These are phyloP conservation scores for Blastomyces parvus DNA, from an alignment of 2,329 filamentous ascomycete genomes.

Conservation along the genomic window DNA sequence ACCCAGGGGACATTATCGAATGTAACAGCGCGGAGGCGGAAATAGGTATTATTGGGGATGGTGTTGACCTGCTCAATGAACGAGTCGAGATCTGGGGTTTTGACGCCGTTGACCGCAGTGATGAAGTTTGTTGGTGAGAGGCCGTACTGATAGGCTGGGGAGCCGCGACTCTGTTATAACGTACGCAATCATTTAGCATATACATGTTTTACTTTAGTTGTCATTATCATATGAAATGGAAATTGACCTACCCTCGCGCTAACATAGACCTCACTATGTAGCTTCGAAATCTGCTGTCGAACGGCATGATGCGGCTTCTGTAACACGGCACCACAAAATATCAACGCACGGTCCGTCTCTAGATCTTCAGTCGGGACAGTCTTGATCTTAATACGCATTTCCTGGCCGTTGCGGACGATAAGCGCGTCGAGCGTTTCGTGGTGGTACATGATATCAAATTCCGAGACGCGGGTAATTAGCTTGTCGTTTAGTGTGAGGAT, in stretches of 20 bases:
- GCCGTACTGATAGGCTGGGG: slow-evolving; percentile 79
- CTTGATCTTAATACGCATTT: slow-evolving; percentile 65
- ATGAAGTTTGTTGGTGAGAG: slow-evolving; percentile 96
- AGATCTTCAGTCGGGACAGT: slow-evolving; percentile 84
- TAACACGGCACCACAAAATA: slow-evolving; percentile 89
- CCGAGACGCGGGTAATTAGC: slow-evolving; percentile 83
- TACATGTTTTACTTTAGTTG: not conserved
- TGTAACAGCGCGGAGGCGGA: slow-evolving; percentile 91
- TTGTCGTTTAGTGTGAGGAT: slow-evolving; percentile 84
- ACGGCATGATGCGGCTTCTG: slow-evolving; percentile 94
- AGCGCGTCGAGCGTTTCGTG: slow-evolving; percentile 73
- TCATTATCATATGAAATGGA: not conserved
- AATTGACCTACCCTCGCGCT: slow-evolving; percentile 53
- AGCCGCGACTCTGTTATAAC: slow-evolving; percentile 55
- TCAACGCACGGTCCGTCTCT: slow-evolving; percentile 83
- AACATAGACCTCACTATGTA: slow-evolving; percentile 94
- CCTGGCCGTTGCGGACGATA: slow-evolving; percentile 74
- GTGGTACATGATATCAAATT: slow-evolving; percentile 94
- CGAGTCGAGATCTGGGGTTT: slow-evolving; percentile 69
- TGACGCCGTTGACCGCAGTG: slow-evolving; percentile 82
- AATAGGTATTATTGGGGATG: slow-evolving; percentile 96
- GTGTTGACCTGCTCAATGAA: slow-evolving; percentile 75
- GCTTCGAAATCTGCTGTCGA: slow-evolving; percentile 89
- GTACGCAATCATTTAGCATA: slow-evolving; percentile 5
- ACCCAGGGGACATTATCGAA: slow-evolving; percentile 99